These are phyloP conservation scores for Boletus rubropictus DNA, from an alignment of 768 basidiomycete species.

Conservation along the genomic window DNA sequence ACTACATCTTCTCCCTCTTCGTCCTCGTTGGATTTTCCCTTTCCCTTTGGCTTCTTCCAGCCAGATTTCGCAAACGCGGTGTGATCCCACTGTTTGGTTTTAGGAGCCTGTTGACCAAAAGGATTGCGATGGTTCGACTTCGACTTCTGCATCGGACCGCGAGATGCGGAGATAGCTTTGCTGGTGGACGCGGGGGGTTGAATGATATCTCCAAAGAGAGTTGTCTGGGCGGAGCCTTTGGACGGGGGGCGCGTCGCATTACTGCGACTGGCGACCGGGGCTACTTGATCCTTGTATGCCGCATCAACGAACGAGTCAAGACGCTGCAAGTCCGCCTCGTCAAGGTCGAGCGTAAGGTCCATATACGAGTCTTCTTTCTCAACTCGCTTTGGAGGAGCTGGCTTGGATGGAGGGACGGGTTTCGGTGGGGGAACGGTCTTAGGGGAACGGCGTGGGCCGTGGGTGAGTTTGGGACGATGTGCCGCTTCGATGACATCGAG, in stretches of 20 bases:
- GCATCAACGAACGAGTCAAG: conserved; percentile 51
- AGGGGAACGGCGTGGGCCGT: conserved; percentile 7
- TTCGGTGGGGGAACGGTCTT: conserved; percentile 9
- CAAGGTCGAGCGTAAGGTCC: conserved; percentile 53
- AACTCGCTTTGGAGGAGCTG: conserved; percentile 8
- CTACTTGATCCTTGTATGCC: conserved; percentile 37
- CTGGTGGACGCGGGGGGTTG: conserved; percentile 31
- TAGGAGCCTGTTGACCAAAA: conserved; percentile 53
- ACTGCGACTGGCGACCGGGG: conserved; percentile 38
- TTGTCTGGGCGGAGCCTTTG: conserved; percentile 51
- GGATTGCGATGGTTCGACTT: conserved; percentile 37
- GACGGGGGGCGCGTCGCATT: conserved; percentile 23
- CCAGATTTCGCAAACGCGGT: conserved; percentile 83
- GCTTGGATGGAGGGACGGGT: conserved; percentile 12
- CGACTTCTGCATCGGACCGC: conserved; percentile 35
- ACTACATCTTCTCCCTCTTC: conserved; percentile 54
- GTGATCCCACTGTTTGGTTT: conserved; percentile 88
- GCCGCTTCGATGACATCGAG: conserved; percentile 70
- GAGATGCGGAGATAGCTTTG: conserved; percentile 25
- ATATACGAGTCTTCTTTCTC: conserved; percentile 42
- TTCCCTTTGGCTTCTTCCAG: conserved; percentile 49
- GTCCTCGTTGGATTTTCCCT: conserved; percentile 47
- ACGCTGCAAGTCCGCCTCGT: conserved; percentile 48
- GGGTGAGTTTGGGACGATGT: conserved; percentile 27
- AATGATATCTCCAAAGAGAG: conserved; percentile 58